These are phyloP conservation scores for Pseudoneurospora amorphoporcata DNA, from an alignment of 495 filamentous ascomycete species.

Conservation along the genomic window DNA sequence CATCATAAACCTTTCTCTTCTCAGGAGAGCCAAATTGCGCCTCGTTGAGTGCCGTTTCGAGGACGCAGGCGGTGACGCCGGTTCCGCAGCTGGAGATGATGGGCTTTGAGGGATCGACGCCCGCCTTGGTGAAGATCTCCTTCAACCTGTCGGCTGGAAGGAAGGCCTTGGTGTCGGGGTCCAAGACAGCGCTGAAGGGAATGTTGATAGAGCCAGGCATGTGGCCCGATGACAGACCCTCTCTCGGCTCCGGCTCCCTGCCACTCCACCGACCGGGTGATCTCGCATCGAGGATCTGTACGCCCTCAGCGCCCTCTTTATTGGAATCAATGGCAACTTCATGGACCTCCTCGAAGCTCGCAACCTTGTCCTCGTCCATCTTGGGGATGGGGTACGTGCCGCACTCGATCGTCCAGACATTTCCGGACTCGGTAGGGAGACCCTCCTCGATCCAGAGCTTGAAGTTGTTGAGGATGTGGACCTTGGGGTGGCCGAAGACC, in stretches of 20 bases:
- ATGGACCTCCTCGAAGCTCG: slow-evolving; percentile 66
- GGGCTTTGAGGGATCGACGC: slow-evolving; percentile 69
- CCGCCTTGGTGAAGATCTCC: slow-evolving; percentile 64
- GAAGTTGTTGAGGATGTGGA: slow-evolving; percentile 93
- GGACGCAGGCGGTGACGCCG: slow-evolving; percentile 85
- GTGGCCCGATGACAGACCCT: slow-evolving; percentile 82
- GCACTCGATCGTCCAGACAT: slow-evolving; percentile 50
- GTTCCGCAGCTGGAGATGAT: slow-evolving; percentile 89
- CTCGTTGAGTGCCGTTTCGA: slow-evolving; percentile 76
- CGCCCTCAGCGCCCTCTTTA: slow-evolving; percentile 67
- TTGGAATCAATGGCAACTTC: slow-evolving; percentile 62
- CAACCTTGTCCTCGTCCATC: slow-evolving; percentile 37
- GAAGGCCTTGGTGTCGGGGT: slow-evolving; percentile 71
- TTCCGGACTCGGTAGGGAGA: slow-evolving; percentile 68
- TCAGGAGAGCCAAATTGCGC: slow-evolving; percentile 61
- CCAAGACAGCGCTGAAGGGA: slow-evolving; percentile 68
- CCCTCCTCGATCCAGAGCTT: slow-evolving; percentile 77
- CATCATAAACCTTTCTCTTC: slow-evolving; percentile 78
- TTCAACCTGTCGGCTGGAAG: slow-evolving; percentile 60
- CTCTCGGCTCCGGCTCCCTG: slow-evolving; percentile 74
- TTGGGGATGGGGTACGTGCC: slow-evolving; percentile 45
- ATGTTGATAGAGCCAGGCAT: slow-evolving; percentile 81
- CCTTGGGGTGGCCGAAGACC: slow-evolving; percentile 81
- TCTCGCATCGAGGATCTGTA: slow-evolving; percentile 88
- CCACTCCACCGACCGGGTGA: slow-evolving; percentile 71